Conservation (phyloP, 2,329 filamentous ascomycete species). For the Neofusicoccum sp. region DNA sequence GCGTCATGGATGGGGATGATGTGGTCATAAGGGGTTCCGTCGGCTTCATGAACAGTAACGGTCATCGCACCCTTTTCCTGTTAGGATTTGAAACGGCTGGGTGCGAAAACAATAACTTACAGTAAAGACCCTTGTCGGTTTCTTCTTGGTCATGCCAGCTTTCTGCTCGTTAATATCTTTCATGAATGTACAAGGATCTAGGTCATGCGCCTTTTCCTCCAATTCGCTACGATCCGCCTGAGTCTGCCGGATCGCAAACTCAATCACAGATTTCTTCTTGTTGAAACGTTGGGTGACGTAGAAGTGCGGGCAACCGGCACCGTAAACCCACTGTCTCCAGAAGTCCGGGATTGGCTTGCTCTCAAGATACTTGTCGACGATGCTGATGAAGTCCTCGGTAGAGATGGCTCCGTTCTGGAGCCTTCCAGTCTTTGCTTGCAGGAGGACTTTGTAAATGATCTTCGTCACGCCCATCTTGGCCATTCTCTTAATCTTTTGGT, state of each 20-base stretch:
- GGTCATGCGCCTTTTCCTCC: constrained; percentile 35
- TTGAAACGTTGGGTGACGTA: constrained; percentile 89
- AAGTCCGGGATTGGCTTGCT: constrained; percentile 57
- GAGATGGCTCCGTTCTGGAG: constrained; percentile 71
- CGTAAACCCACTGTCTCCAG: constrained; percentile 90
- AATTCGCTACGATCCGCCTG: constrained; percentile 46
- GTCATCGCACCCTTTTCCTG: constrained; percentile 73
- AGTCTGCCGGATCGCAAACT: constrained; percentile 83
- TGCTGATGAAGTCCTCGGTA: constrained; percentile 75
- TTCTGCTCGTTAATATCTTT: constrained; percentile 74
- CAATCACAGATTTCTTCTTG: constrained; percentile 94
- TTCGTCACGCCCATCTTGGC: constrained; percentile 86
- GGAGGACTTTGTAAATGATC: constrained; percentile 82
- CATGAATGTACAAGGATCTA: constrained; percentile 77
- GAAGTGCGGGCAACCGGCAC: constrained; percentile 86
- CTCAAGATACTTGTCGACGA: constrained; percentile 88
- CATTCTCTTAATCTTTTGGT: constrained; percentile 68
- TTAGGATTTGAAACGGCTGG: no score
- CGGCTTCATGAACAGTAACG: constrained; percentile 94
- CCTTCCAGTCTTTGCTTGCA: constrained; percentile 82
- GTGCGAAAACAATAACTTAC: constrained; percentile 36
- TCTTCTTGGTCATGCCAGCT: constrained; percentile 29
- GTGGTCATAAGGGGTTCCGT: constrained; percentile 97
- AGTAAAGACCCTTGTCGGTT: constrained; percentile 76
- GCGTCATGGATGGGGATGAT: constrained; percentile 94